A percentile compares a stretch with the other conserved stretches of the same genome.
phyloP scores from a whole-genome alignment of 2,329 filamentous ascomycete genomes.

The Coniella vitis region DNA sequence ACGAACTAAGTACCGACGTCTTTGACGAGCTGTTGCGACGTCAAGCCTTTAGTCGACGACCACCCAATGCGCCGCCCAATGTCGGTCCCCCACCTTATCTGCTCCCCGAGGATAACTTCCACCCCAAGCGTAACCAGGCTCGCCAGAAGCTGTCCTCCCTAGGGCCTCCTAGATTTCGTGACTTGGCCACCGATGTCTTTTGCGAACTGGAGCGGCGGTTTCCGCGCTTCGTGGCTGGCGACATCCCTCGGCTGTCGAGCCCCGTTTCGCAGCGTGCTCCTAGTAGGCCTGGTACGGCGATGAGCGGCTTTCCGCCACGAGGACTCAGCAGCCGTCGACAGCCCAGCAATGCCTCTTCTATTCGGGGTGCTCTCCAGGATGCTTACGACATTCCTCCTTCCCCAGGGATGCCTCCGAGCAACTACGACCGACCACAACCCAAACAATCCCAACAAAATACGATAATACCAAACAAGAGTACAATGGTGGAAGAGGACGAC shows the following conservation, averaged over 20 bases:
- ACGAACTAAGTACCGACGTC: constrained; percentile 95
- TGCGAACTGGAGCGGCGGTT: constrained; percentile 89
- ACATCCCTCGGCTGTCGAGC: constrained; percentile 63
- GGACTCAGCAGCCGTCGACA: constrained; percentile 47
- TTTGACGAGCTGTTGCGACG: constrained; percentile 89
- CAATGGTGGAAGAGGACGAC: constrained; percentile 93
- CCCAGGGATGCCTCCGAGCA: constrained; percentile 51
- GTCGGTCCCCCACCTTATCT: constrained; percentile 62
- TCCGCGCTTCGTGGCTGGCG: constrained; percentile 66
- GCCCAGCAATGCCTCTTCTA: constrained; percentile 57
- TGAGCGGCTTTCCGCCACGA: constrained; percentile 44
- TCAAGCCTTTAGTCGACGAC: constrained; percentile 58
- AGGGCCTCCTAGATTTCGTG: constrained; percentile 77
- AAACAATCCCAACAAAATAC: constrained; percentile 94
- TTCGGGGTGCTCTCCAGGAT: constrained; percentile 35
- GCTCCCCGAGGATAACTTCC: constrained; percentile 80
- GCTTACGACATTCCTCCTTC: constrained; percentile 52
- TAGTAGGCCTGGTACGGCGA: constrained; percentile 56
- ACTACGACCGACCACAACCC: constrained; percentile 69
- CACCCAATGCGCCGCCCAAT: constrained; percentile 44
- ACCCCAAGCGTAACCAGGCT: constrained; percentile 97
- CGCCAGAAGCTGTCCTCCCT: constrained; percentile 89
- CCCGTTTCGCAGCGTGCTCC: constrained; percentile 57
- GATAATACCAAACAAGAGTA: constrained; percentile 95
- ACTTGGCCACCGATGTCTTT: constrained; percentile 92